Base-by-base conservation (phyloP, 2,329 filamentous ascomycete species). In the Botrytis fragariae region DNA sequence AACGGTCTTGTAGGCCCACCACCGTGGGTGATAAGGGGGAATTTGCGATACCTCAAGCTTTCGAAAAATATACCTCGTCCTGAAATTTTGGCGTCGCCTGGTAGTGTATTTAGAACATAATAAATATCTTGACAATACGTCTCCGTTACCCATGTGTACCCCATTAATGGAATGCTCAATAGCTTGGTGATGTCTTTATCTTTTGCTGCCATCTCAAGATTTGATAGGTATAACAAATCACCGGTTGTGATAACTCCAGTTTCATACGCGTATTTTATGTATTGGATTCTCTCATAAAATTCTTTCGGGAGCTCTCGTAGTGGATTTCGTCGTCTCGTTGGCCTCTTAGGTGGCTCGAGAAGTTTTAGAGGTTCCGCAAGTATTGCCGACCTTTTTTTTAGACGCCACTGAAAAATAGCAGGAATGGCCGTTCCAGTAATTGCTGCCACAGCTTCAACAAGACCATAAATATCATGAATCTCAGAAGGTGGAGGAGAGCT, bases 371-470 rank as follows among this genome's bases (percentile, higher is more conserved):
- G 10, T 20, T n/a, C 45, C 6, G 18, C 7, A 18, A 64, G 10
- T 71, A 71, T 64, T 22, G n/a, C 6, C n/a, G n/a, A 51, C 2
- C 18, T 32, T 12, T 42, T 64, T 54, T 10, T 71, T 5, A 35
- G 35, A 39, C 16, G 32, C 69, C 60, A 71, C 29, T 71, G 10
- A 3, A 44, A 71, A n/a, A 54, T 20, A 35, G 60, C 69, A 42
- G 69, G 57, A 20, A 71, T 8, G 51, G 69, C 20, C 16, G 69
- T 71, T 42, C 69, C 69, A 35, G 69, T 71, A 14, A 71, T 71
- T 57, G 45, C 45, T 57, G 60, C 69, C 6, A 71, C 69, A 12
- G 57, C 8, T 44, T 71, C 69, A 4, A 64, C 2, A 37, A 65
- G 60, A n/a, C 32, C 44, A 54, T 71, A 8, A 20, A 16, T 35